Evolutionary conservation across 2,329 filamentous ascomycete species (phyloP), one percentile per base, ranked within the genome.

Genomic region (Ilyonectria mors-panacis): DNA sequence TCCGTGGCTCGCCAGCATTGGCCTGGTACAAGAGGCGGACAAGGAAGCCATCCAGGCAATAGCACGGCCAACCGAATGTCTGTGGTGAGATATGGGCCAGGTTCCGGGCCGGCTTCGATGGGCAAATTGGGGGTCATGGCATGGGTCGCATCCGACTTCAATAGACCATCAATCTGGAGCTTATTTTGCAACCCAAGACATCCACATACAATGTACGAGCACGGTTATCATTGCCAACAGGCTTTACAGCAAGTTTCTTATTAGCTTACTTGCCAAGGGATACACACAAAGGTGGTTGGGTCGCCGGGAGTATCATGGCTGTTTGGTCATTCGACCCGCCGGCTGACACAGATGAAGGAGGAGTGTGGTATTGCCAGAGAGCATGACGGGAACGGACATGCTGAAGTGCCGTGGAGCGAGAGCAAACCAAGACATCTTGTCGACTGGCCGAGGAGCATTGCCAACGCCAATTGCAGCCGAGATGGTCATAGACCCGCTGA

Each of bases 1-100:
- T 51, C 61, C 35, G 45, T 59, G 39, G 42, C 44, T 57, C 37
- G 58, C 23, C 39, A 28, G 50, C 47, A 54, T 64, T 59, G 56
- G 50, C 33, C 55, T 63, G 50, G 60, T 59, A 57, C 65, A 56
- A 51, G 39, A 59, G 21, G 19, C 35, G 60, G 28, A 60, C 50
- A 60, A 42, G 60, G 65, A 63, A 59, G 39, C 55, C 35, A 19
- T 58, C 50, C 44, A 63, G 58, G 64, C 56, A 63, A 63, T 56
- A 57, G 26, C 59, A 63, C 45, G 21, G 45, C 54, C 37, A 37
- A 54, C 42, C 44, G 53, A 45, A 39, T 37, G 60, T 59, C 45
- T 37, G 50, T 65, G 62, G 62, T 60, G 47, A 56, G 48, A 60
- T 51, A 53, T 53, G 51, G 54, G 33, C 30, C 39, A 55, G 23